Percentiles rank a stretch among this genome's conserved stretches.
phyloP scores from a whole-genome alignment of 2,329 filamentous ascomycete genomes.

The Xylaria polymorpha region DNA sequence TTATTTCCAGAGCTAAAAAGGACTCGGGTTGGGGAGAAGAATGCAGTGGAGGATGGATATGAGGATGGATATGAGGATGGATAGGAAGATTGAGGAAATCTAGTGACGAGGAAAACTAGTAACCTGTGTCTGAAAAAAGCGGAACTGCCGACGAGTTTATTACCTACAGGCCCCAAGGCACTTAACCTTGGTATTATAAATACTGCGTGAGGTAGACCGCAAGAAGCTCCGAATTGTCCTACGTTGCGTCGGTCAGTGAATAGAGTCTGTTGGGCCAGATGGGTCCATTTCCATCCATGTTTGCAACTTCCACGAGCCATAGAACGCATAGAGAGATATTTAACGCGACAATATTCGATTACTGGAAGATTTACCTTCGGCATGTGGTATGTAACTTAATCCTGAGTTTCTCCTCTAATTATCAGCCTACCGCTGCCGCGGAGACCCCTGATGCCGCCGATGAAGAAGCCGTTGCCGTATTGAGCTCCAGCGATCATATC shows the following conservation, averaged over 20 bases:
- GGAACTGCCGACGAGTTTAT: not conserved
- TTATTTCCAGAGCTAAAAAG: not conserved
- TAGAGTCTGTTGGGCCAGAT: no score
- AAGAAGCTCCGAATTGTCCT: no score
- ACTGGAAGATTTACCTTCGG: not conserved
- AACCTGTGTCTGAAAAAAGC: no score
- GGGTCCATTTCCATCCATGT: no score
- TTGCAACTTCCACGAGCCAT: no score
- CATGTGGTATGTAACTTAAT: not conserved
- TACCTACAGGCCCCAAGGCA: not conserved
- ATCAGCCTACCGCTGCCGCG: not conserved
- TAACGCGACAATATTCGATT: not conserved
- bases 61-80: not conserved
- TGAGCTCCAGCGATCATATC: slow-evolving; percentile 45
- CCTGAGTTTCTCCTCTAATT: not conserved
- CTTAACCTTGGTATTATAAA: no score
- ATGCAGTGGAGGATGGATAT: not conserved
- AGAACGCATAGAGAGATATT: not conserved
- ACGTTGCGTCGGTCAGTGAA: no score
- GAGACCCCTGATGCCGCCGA: no score
- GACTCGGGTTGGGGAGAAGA: not conserved
- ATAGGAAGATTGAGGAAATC: no score
- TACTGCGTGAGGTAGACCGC: no score
- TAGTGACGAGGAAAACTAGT: no score
- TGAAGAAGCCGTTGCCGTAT: not conserved